Evolutionary conservation across 129 eudicot species (phyloP), one percentile per base, ranked within the genome.

Genomic region (Flaveria bidentis): DNA sequence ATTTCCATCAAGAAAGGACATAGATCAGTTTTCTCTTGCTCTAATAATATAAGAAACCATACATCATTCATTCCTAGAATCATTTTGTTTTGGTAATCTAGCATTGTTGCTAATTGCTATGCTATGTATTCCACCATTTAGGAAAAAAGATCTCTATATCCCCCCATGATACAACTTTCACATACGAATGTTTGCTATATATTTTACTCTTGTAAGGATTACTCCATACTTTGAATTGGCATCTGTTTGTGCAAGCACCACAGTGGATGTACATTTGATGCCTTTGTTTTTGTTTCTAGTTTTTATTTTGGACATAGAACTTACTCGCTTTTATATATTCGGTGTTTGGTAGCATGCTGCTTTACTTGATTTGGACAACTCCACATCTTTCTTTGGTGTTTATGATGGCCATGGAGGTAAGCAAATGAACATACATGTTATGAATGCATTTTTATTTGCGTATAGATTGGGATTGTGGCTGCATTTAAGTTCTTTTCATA

Each of bases 381-480:
- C 88, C 50, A 91, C 98, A 26, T 89, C 98, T 72, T 93, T 90
- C 83, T 90, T 93, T 80, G 97, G 91, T 56, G 97, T 93, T 71
- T 93, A 93, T 63, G 98, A 93, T 86, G 98, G 98, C 85, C 98
- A 93, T 81, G 98, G 98, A 72, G 98, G 98, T 90, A 87, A 86
- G 69, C 56, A 67, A 82, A 74, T 16, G 53, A 36, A 56, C 65
- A 74, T 33, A 73, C 70, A 80, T 55, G 17, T 56, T 74, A 73
- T 7, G n/a, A 11, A 51, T 39, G 25, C 13, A 26, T 73, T 55
- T 73, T 10, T 66, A 44, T 67, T 70, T 66, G 74, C 74, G 23
- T 65, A 36, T 67, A 75, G 26, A 52, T 67, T 66, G 73, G 18
- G 18, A 23, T 42, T 68, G 55, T 36, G 53, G 56, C 52, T 64